Conservation (phyloP, 306 rosid species). For the Begonia peltatifolia region DNA sequence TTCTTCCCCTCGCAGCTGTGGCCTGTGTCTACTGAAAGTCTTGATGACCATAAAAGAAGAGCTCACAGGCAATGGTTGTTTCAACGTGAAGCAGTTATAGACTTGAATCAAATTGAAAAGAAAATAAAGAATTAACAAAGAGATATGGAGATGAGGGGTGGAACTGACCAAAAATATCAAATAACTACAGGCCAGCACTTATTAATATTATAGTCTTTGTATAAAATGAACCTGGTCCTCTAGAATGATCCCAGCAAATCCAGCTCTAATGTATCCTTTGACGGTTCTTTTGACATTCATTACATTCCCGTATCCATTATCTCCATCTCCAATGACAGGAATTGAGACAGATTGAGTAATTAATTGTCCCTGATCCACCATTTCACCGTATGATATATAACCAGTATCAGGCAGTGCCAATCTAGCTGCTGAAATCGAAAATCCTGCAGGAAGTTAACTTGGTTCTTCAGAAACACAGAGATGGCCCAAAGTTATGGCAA, state of each 20-base stretch:
- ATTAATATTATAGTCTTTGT: background rate
- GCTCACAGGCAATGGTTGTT: too few species aligned
- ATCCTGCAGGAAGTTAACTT: conserved; percentile 24
- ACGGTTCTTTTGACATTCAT: conserved; percentile 84
- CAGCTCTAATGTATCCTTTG: conserved; percentile 63
- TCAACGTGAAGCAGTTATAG: too few species aligned
- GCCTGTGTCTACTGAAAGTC: too few species aligned
- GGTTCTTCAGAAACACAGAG: background rate
- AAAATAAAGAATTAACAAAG: background rate
- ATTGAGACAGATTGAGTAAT: conserved; percentile 59
- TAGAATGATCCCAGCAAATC: conserved; percentile 71
- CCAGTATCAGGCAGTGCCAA: conserved; percentile 86
- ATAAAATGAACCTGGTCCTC: conserved; percentile 66
- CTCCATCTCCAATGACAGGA: conserved; percentile 84
- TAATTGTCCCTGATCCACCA: conserved; percentile 60
- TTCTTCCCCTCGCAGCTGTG: too few species aligned
- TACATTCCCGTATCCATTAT: conserved; percentile 80
- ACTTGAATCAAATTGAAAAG: too few species aligned
- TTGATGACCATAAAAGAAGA: too few species aligned
- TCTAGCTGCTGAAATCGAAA: conserved; percentile 65
- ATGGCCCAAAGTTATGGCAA: background rate
- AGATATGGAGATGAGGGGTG: background rate
- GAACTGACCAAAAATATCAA: conserved; percentile 1
- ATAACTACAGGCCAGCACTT: background rate
- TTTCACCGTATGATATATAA: conserved; percentile 70